Evolutionary conservation across 495 filamentous ascomycete species (phyloP), one percentile per base, ranked within the genome.

Genomic region (Podospora tetraspora): DNA sequence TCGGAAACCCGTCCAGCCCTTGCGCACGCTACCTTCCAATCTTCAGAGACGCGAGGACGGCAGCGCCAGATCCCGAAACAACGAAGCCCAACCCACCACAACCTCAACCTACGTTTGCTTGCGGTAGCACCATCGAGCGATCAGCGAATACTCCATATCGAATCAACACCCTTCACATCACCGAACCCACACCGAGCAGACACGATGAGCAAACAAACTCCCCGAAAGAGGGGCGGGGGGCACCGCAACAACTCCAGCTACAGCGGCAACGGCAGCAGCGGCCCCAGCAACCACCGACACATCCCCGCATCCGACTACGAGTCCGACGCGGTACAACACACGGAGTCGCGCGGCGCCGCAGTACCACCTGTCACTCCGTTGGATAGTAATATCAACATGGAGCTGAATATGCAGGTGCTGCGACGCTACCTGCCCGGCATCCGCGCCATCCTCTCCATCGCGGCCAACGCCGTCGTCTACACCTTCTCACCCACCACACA

Each of bases 371-470:
- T 43, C 57, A 66, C 24, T 21, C 73, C 59, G 73, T 75, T 37
- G 69, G 83, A 85, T 43, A 74, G 79, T 4, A 89, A 88, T 69
- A 85, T 88, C 68, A 94, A 92, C 79, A 87, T 88, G 32, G 89
- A 94, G 69, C 87, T 97, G 64, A 97, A 96, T 80, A 83, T 95
- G 74, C 79, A 84, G 64, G 93, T 96, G 37, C 81, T 96, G 21
- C 87, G 84, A 29, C 89, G 91, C 60, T 91, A 96, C 77, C 84
- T 90, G 62, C 90, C 92, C 30, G 74, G 79, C 68, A 85, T 94
- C 68, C 81, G 77, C 58, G 80, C 81, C 57, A 90, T 97, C 71
- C 79, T 91, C 61, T 88, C 87, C 62, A 89, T 93, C 68, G 91
- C 92, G 22, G 88, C 90, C 27, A 93, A 91, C 75, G 88, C 88